Evolutionary conservation across 345 rosid species (phyloP).

Genomic region (Hypericum perforatum): DNA sequence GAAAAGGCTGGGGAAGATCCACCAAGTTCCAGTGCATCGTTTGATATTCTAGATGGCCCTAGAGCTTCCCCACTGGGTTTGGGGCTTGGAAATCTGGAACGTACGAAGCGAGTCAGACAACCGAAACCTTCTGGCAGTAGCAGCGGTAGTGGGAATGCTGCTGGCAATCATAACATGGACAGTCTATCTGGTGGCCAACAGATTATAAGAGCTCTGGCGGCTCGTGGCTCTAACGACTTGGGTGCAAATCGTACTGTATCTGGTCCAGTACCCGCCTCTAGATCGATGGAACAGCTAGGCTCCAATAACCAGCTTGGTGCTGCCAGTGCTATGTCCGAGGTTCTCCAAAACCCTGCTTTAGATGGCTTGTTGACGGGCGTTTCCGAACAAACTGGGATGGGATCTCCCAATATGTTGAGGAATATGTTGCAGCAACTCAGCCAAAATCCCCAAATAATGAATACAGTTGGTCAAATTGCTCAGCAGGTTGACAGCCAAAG

Average conservation of each 20-base stretch:
- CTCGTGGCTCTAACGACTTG: slow-evolving; percentile 32
- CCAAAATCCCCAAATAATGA: slow-evolving; percentile 78
- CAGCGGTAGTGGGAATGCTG: slow-evolving; percentile 30
- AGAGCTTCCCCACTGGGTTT: slow-evolving; percentile 67
- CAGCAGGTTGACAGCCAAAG: slow-evolving; percentile 74
- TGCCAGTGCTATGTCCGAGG: slow-evolving; percentile 58
- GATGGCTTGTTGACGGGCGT: slow-evolving; percentile 62
- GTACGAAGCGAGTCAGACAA: slow-evolving; percentile 55
- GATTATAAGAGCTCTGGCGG: slow-evolving; percentile 52
- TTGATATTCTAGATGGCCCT: slow-evolving; percentile 25
- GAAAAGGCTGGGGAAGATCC: slow-evolving; percentile 30
- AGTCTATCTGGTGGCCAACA: slow-evolving; percentile 40
- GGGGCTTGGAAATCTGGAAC: slow-evolving; percentile 73
- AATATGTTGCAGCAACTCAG: slow-evolving; percentile 80
- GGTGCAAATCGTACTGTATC: slow-evolving; percentile 11
- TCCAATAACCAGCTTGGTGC: slow-evolving; percentile 37
- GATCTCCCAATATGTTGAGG: slow-evolving; percentile 69
- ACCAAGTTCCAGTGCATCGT: slow-evolving; percentile 28
- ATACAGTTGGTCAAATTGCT: slow-evolving; percentile 73
- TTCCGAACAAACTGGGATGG: slow-evolving; percentile 67
- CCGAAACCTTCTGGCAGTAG: slow-evolving; percentile 22
- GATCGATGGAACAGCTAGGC: slow-evolving; percentile 24
- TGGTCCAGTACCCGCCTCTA: slow-evolving; percentile 15
- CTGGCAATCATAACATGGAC: slow-evolving; percentile 26
- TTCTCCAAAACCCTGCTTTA: slow-evolving; percentile 52